Evolutionary conservation across 2,329 filamentous ascomycete species (phyloP).

Genomic region (Sclerotinia sclerotiorum): DNA sequence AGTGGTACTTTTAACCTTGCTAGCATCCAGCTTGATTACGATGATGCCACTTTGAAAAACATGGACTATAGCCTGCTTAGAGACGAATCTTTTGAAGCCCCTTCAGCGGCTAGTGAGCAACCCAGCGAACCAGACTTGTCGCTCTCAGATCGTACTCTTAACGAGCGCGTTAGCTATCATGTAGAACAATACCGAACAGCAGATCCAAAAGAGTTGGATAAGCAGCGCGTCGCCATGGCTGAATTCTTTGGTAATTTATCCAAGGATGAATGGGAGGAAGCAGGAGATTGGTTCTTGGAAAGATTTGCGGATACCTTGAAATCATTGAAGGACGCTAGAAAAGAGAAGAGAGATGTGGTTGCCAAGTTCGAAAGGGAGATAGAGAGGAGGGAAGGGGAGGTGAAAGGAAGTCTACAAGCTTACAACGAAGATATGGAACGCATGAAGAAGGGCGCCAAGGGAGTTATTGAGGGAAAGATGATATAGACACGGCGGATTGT

Average conservation of each 20-base stretch:
- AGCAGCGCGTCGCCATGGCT: conserved; percentile 4
- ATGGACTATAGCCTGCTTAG: conserved; percentile 18
- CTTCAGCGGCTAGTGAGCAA: not conserved
- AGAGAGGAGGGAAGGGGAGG: conserved; percentile 33
- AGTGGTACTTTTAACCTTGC: not conserved
- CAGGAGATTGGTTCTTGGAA: conserved; percentile 38
- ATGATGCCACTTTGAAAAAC: conserved; percentile 11
- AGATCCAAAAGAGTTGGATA: not conserved
- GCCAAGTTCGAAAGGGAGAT: conserved; percentile 36
- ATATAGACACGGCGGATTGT: not conserved
- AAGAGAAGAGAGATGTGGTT: conserved; percentile 33
- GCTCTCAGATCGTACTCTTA: conserved; percentile 13
- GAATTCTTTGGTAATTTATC: conserved; percentile 34
- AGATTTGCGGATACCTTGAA: conserved; percentile 33
- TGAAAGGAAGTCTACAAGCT: conserved; percentile 31
- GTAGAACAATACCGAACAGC: not conserved
- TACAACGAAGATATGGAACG: conserved; percentile 33
- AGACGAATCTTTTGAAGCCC: conserved; percentile 22
- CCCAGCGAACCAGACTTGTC: conserved; percentile 15
- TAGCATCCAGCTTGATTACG: conserved; percentile 17
- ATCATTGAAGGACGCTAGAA: conserved; percentile 32
- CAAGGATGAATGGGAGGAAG: conserved; percentile 38
- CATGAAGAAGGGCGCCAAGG: conserved; percentile 35
- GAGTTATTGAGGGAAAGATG: conserved; percentile 23
- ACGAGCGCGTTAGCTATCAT: conserved; percentile 4